Base-by-base conservation (phyloP, 2,329 filamentous ascomycete species). In the Penicillium brasilianum region DNA sequence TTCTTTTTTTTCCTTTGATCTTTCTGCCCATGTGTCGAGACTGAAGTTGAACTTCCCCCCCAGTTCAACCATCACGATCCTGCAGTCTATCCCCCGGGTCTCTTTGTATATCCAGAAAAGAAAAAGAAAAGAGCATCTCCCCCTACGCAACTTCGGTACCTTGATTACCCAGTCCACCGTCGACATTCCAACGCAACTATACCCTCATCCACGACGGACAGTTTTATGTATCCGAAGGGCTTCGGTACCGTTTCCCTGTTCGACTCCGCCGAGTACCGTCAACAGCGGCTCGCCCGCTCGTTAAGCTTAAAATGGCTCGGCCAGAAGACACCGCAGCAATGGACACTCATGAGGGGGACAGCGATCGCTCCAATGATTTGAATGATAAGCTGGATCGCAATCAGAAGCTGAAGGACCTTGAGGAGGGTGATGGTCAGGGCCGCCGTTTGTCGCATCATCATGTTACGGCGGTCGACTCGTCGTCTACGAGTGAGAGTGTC, bases 401-500 rank as follows among this genome's bases (percentile, higher is more conserved):
- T 9, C 59, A 62, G 30, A 72, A 76, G 61, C 20, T 68, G 36
- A 74, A 76, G 59, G 63, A 71, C 34, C 58, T 67, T 53, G 74
- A 76, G 55, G 74, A 76, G 55, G 44, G 72, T 4, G 75, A 77
- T 59, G 65, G 64, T 55, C 70, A 72, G 36, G 63, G 63, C 28
- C 67, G 66, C 50, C 62, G 60, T 34, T 37, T 59, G 58, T 65
- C 66, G 37, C 59, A 61, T 34, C 62, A 63, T 53, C 62, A 66
- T 46, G 53, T 72, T 52, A 50, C 59, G 43, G 55, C 65, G 10
- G 53, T 69, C 11, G 65, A 77, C 48, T 75, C 76, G 28, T 78
- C 77, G 34, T 73, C 69, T 3, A 78, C 78, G 6, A 77, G 77
- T 6, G 76, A 84, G 48, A 80, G 78, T 37, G 77, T 87, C 46